A percentile compares a stretch with the other conserved stretches of the same genome.
phyloP scores from a whole-genome alignment of 106 monocot genomes.

The Phalaenopsis aphrodite region DNA sequence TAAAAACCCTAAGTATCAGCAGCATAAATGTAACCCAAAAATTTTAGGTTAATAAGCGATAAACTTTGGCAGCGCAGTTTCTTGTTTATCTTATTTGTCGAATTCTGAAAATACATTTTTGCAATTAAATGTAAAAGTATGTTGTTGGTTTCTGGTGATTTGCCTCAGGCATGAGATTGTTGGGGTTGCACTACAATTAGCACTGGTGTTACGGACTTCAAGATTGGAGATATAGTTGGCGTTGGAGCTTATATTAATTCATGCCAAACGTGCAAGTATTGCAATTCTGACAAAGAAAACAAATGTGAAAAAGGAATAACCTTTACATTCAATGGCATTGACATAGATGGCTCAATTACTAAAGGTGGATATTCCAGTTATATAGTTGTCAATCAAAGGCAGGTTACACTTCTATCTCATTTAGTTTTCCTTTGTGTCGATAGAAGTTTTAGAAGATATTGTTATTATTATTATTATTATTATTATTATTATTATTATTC shows the following conservation, averaged over 20 bases:
- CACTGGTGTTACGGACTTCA: constrained; percentile 44
- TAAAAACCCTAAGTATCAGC: neutral
- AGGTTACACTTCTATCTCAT: constrained; percentile 13
- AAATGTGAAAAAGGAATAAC: constrained; percentile 31
- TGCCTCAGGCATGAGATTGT: constrained; percentile 46
- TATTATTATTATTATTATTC: neutral
- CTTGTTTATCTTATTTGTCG: neutral
- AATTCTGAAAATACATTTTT: neutral
- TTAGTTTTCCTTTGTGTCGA: neutral
- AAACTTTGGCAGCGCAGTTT: neutral
- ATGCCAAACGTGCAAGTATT: constrained; percentile 67
- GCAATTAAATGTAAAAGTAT: neutral
- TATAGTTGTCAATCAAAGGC: constrained; percentile 83
- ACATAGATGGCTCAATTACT: constrained; percentile 72
- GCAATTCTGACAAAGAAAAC: constrained; percentile 44
- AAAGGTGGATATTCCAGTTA: constrained; percentile 84
- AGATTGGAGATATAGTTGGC: constrained; percentile 69
- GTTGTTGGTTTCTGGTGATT: neutral
- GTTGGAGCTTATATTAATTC: constrained; percentile 82
- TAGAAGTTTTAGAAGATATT: neutral
- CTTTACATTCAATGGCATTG: constrained; percentile 49
- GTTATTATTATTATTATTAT: neutral
- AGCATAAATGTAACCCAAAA: neutral
- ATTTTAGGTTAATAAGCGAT: neutral
- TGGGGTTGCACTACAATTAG: constrained; percentile 30